A percentile compares a stretch with the other conserved stretches of the same genome.
phyloP scores from a whole-genome alignment of 1,284 basidiomycete genomes.

The Retiboletus flavoniger region DNA sequence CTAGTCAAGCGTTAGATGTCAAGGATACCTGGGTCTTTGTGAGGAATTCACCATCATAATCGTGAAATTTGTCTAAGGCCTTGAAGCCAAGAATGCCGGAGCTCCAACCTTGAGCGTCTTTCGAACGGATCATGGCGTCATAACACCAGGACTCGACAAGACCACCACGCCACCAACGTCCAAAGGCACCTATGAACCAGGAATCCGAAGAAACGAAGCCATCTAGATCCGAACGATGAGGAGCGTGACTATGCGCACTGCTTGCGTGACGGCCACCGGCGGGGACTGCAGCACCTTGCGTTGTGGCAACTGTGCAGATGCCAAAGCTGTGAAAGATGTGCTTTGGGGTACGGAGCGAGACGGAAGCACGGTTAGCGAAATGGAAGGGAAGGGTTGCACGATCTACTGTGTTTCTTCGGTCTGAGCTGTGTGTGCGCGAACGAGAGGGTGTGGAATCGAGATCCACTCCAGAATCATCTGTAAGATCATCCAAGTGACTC shows the following conservation, averaged over 20 bases:
- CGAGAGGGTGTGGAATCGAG: constrained; percentile 36
- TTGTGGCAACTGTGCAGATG: constrained; percentile 77
- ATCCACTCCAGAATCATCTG: constrained; percentile 46
- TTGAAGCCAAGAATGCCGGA: constrained; percentile 72
- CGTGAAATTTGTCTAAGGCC: constrained; percentile 61
- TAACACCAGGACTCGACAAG: constrained; percentile 69
- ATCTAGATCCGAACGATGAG: constrained; percentile 38
- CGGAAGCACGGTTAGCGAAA: constrained; percentile 87
- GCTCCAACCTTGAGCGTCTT: constrained; percentile 70
- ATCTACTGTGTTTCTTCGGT: constrained; percentile 21
- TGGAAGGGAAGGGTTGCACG: constrained; percentile 60
- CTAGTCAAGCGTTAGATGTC: constrained; percentile 31
- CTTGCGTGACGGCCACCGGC: constrained; percentile 15
- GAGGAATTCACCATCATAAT: constrained; percentile 53
- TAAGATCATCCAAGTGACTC: constrained; percentile 75
- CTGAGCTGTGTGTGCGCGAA: constrained; percentile 33
- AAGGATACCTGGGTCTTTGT: not conserved
- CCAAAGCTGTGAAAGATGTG: constrained; percentile 84
- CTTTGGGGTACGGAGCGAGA: constrained; percentile 91
- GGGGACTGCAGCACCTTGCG: constrained; percentile 31
- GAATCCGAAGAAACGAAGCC: constrained; percentile 62
- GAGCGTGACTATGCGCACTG: constrained; percentile 22
- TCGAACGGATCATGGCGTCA: constrained; percentile 59
- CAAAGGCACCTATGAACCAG: constrained; percentile 87
- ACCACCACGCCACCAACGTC: constrained; percentile 83